Percentiles rank a stretch among this genome's conserved stretches.
Evolutionary conservation across 352 stramenopile species (phyloP).

Genomic region (Phytophthora pinifolia): DNA sequence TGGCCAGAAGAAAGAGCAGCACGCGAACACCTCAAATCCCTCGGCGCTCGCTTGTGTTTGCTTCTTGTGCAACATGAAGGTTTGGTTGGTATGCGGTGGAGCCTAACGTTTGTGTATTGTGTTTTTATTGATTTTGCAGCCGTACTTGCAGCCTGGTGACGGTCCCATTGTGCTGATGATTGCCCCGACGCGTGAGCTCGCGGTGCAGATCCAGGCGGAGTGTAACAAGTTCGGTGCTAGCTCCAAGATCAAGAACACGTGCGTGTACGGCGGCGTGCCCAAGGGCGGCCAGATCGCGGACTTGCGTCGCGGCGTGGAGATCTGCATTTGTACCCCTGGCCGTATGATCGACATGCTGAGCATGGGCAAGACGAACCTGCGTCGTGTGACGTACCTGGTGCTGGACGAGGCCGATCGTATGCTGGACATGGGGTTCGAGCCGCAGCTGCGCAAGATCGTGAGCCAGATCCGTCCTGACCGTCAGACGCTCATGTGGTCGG

Average conservation of each 20-base stretch:
- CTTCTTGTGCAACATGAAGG: constrained; percentile 28
- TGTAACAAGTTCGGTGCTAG: constrained; percentile 98
- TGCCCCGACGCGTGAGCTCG: constrained; percentile 98
- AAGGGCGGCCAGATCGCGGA: constrained; percentile 93
- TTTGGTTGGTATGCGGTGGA: constrained; percentile 8
- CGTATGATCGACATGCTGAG: constrained; percentile 99
- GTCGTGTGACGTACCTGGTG: constrained; percentile 98
- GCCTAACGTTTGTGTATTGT: constrained; percentile 24
- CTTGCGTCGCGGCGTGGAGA: constrained; percentile 78
- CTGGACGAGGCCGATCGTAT: constrained; percentile 98
- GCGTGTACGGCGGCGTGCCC: constrained; percentile 98
- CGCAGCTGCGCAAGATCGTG: constrained; percentile 95
- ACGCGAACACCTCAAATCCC: constrained; percentile 49
- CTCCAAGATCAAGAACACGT: constrained; percentile 99
- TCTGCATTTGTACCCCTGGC: constrained; percentile 93
- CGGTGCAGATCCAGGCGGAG: constrained; percentile 99
- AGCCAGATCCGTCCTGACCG: constrained; percentile 97
- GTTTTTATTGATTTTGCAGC: constrained; percentile 39
- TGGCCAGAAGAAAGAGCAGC: constrained; percentile 45
- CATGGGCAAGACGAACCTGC: constrained; percentile 95
- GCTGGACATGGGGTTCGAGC: constrained; percentile 96
- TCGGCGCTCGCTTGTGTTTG: constrained; percentile 46
- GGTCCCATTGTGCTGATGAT: constrained; percentile 98
- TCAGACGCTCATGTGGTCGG: constrained; percentile 99
- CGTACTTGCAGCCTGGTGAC: constrained; percentile 95